phyloP scores from a whole-genome alignment of 257 asterid species.

The Asclepias syriaca region DNA sequence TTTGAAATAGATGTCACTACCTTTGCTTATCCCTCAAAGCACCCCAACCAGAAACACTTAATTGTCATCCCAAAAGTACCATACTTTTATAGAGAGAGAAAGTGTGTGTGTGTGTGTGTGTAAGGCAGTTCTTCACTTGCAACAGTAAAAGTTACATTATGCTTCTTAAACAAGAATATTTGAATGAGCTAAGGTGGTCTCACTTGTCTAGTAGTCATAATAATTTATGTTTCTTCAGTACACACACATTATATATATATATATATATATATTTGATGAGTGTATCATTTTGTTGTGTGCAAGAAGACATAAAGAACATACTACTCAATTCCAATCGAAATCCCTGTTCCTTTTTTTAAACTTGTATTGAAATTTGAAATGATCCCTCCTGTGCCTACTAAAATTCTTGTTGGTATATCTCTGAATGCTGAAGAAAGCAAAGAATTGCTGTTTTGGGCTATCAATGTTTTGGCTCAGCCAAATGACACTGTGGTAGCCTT shows the following conservation, averaged over 20 bases:
- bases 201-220: slow-evolving; percentile 8
- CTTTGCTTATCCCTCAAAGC: slow-evolving; percentile 88
- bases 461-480: slow-evolving; percentile 48
- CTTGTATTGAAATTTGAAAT: slow-evolving; percentile 13
- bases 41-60: slow-evolving; percentile 63
- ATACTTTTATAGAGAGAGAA: slow-evolving; percentile 11
- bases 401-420: slow-evolving; percentile 66
- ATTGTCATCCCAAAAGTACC: slow-evolving; percentile 30
- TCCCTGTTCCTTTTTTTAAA: neutral
- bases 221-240: slow-evolving; percentile 19
- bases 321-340: neutral
- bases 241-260: neutral
- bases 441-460: slow-evolving; percentile 59
- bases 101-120: neutral
- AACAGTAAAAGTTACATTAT: slow-evolving; percentile 22
- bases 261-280: slow-evolving; percentile 23
- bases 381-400: slow-evolving; percentile 36
- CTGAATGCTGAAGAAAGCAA: slow-evolving; percentile 51
- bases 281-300: slow-evolving; percentile 11
- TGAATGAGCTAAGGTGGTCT: slow-evolving; percentile 37
- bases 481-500: slow-evolving; percentile 62
- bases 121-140: slow-evolving; percentile 17
- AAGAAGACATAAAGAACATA: neutral
- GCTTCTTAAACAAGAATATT: slow-evolving; percentile 53
- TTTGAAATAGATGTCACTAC: slow-evolving; percentile 41